Base-by-base conservation (phyloP, 768 basidiomycete species). In the Boletus eberwhitei region DNA sequence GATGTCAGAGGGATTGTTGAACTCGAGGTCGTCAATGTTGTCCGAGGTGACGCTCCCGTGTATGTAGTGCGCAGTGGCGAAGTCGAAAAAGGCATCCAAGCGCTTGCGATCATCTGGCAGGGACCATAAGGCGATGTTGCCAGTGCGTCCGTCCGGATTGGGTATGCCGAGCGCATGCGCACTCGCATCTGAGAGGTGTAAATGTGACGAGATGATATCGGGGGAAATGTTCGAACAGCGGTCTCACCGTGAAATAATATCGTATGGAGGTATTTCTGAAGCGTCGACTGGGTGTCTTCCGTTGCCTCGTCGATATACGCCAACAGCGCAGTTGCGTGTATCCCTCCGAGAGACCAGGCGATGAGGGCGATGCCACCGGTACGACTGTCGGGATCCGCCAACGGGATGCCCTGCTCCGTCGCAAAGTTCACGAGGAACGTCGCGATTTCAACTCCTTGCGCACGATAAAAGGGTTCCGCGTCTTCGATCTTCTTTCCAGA, bases 191-290 rank as follows among this genome's bases (percentile, higher is more conserved):
- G 35, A 34, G 31, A 42, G 6, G 29, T 19, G 12, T 31, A 19
- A 29, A 8, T 5, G 8, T 9, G 22, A 17, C 41, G 9, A 26
- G 24, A 26, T n/a, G 42, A 26, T 4, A 24, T 8, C 8, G 11
- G 24, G 42, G 6, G 5, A 17, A 44, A n/a, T 7, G 13, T 12
- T 31, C 11, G 14, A 52, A 43, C 4, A 8, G 2, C 14, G 3
- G 3, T 19, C 64, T 45, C 21, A 64, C 63, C 64, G 2, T 64
- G 63, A 35, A 14, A 37, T 17, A 63, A n/a, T 7, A 57, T n/a
- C 0, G 63, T 64, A 16, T 66, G 63, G 2, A 64, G 61, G 47
- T 64, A 60, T 22, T 50, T 63, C 14, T 14, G 39, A 12, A 64
- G 50, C 26, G 48, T 57, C 8, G 37, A 48, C 14, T 40, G 53